Evolutionary conservation across 164 flowering plant species (phyloP).

Genomic region (Protea cynaroides): DNA sequence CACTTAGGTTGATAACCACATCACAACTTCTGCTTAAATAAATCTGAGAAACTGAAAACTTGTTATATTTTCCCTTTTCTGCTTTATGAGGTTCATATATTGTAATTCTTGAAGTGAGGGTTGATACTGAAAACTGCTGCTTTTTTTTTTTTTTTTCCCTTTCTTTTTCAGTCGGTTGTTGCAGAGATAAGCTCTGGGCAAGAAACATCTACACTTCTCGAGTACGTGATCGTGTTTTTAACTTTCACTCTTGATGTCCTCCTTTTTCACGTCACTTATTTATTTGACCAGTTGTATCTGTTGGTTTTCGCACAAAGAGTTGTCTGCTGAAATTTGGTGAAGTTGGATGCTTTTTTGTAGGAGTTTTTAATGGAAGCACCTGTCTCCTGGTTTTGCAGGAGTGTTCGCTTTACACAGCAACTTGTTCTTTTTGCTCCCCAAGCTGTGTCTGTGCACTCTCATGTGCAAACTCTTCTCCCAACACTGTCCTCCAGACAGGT

Average conservation of each 20-base stretch:
- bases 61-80: neutral
- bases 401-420: slow-evolving; percentile 90
- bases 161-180: slow-evolving; percentile 67
- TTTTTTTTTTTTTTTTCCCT: too few relatives aligned
- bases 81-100: slow-evolving; percentile 4
- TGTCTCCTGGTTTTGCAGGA: slow-evolving; percentile 39
- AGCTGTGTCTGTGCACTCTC: slow-evolving; percentile 86
- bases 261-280: neutral
- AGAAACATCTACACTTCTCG: slow-evolving; percentile 82
- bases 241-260: neutral
- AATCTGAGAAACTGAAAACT: neutral
- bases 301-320: neutral
- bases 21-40: neutral
- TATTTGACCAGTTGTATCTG: neutral
- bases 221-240: slow-evolving; percentile 43
- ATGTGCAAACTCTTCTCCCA: slow-evolving; percentile 72
- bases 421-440: slow-evolving; percentile 98
- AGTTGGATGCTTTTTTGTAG: neutral
- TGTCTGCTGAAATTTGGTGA: neutral
- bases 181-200: slow-evolving; percentile 87
- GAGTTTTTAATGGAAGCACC: neutral
- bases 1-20: neutral
- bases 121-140: slow-evolving; percentile 8
- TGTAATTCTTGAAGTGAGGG: neutral
- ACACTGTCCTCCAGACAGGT: slow-evolving; percentile 96